These are phyloP conservation scores for Cicer cuneatum DNA, from an alignment of 306 rosid species.

Conservation along the genomic window DNA sequence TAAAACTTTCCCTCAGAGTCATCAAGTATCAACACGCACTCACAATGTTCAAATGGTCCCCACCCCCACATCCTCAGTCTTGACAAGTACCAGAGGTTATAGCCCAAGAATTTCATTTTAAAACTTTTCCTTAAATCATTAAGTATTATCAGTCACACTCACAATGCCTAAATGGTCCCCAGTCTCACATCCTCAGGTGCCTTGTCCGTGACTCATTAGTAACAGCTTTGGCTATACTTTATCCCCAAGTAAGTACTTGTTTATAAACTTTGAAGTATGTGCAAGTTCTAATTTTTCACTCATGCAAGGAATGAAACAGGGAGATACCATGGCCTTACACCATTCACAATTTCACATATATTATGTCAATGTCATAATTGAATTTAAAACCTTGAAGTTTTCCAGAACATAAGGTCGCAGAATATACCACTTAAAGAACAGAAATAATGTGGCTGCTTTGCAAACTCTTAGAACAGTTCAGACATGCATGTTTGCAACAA, in stretches of 20 bases:
- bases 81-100: too few relatives aligned
- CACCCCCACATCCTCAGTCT: too few relatives aligned
- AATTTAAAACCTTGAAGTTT: constrained; percentile 6
- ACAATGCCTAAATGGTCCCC: background rate
- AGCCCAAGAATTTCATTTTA: too few relatives aligned
- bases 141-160: too few relatives aligned
- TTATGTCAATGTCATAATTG: constrained; percentile 1
- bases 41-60: too few relatives aligned
- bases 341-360: constrained; percentile 15
- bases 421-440: constrained; percentile 16
- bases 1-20: too few relatives aligned
- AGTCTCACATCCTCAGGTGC: background rate
- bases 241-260: background rate
- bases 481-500: constrained; percentile 4
- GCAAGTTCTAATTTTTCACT: background rate
- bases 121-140: too few relatives aligned
- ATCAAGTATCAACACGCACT: too few relatives aligned
- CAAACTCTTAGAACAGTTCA: constrained; percentile 12
- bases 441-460: constrained; percentile 13
- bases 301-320: background rate
- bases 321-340: constrained; percentile 20
- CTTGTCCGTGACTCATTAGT: constrained; percentile 16
- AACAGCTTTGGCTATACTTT: background rate
- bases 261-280: constrained; percentile 5
- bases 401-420: constrained; percentile 17